Evolutionary conservation across 2,329 filamentous ascomycete genomes (phyloP), one percentile per base, ranked within the genome.

Genomic region (Trichoderma semiorbis): DNA sequence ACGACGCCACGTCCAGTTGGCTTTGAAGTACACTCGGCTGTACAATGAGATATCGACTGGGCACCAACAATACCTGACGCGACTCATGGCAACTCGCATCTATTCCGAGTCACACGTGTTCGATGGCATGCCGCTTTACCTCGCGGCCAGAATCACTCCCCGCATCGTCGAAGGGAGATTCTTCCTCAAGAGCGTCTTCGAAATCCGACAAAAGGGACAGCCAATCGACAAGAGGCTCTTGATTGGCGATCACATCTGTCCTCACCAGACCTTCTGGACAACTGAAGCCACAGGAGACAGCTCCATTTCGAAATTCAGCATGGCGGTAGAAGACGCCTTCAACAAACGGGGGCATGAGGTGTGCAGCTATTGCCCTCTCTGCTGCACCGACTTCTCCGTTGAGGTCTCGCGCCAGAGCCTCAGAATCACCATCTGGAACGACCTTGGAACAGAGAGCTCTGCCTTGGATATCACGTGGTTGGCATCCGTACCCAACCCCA

Each of bases 11-110:
- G 47, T 72, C 16, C 73, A 74, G 43, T 30, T 74, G 7, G 57
- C 72, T 11, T 71, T 74, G 18, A 74, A 74, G 28, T 74, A 74
- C 24, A 70, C 72, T 11, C 55, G 73, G 11, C 32, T 72, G 62
- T 50, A 53, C 30, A 28, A 61, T 7, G 10, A 18, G 7, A 16
- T 21, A n/a, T 14, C 5, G 16, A 1, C 14, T 24, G 21, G 18
- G 7, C 18, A 69, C 12, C 53, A 18, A 16, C 50, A 30, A 21
- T 69, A 69, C 12, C 34, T 69, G 50, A 14, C 18, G 18, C 32
- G 53, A 11, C 65, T 69, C 34, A 58, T 60, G 24, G 34, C 30
- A 1, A 11, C 65, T 21, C 53, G 36, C 7, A 26, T 47, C 11
- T 55, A 30, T 16, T 69, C 26, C 24, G 18, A 30, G 16, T 30